Conservation (phyloP, 208 protist genomes). For the Phytomonas sp. region DNA sequence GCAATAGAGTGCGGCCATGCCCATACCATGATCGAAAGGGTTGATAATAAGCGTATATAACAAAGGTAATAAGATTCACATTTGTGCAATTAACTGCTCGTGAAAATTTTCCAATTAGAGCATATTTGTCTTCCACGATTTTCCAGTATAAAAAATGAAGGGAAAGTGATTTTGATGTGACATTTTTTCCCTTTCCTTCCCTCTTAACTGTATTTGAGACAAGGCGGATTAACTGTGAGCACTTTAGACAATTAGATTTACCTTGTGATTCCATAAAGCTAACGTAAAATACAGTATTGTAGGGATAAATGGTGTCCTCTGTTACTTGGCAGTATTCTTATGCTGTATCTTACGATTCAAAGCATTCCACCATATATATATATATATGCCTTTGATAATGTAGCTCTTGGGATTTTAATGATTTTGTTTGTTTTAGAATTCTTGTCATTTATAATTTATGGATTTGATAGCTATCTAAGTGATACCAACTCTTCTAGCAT, state of each 20-base stretch:
- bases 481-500: background rate
- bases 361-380: constrained; percentile 9
- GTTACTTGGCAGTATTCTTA: background rate
- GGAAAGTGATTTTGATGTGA: background rate
- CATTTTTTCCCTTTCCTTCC: background rate
- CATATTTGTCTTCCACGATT: background rate
- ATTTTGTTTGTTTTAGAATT: constrained; percentile 2
- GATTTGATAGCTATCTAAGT: background rate
- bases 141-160: background rate
- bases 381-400: constrained; percentile 14
- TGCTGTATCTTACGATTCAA: background rate
- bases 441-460: constrained; percentile 2
- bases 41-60: background rate
- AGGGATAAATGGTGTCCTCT: background rate
- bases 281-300: background rate
- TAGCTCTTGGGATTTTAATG: constrained; percentile 2
- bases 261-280: background rate
- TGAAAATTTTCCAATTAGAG: background rate
- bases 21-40: constrained; percentile 31
- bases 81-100: background rate
- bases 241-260: background rate
- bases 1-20: constrained; percentile 36
- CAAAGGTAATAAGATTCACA: background rate
- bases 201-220: background rate
- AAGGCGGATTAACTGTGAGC: background rate